These are phyloP conservation scores for Chamaecrista fasciculata DNA, from an alignment of 306 rosid genomes.

Conservation along the genomic window DNA sequence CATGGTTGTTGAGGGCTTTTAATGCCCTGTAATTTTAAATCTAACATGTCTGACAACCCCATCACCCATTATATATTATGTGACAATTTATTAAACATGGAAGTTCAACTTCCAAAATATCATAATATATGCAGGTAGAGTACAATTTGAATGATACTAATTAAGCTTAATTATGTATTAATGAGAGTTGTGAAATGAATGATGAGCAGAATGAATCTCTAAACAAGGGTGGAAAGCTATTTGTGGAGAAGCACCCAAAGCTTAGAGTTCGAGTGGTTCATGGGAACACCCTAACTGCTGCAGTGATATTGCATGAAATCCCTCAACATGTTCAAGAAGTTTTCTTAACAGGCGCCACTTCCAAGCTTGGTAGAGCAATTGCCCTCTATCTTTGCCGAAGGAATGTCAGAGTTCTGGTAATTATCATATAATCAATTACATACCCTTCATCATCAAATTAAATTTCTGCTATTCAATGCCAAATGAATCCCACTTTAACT, in stretches of 20 bases:
- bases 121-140: too few species aligned
- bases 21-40: not conserved
- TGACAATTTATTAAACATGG: too few species aligned
- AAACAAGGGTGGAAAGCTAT: conserved; percentile 85
- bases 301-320: conserved; percentile 76
- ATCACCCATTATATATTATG: too few species aligned
- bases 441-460: too few species aligned
- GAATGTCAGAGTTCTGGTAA: conserved; percentile 77
- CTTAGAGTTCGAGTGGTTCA: conserved; percentile 85
- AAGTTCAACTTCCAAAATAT: too few species aligned
- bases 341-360: conserved; percentile 76
- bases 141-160: too few species aligned
- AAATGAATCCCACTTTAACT: too few species aligned
- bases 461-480: too few species aligned
- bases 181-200: too few species aligned
- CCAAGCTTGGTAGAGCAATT: conserved; percentile 92
- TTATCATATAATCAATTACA: too few species aligned
- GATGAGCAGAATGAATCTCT: conserved; percentile 68
- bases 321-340: conserved; percentile 63
- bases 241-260: conserved; percentile 79
- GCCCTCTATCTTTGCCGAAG: conserved; percentile 81
- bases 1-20: conserved; percentile 36
- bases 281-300: conserved; percentile 90
- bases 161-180: too few species aligned
- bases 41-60: conserved; percentile 2